These are phyloP conservation scores for Brassica cretica DNA, from an alignment of 345 rosid species.

Conservation along the genomic window DNA sequence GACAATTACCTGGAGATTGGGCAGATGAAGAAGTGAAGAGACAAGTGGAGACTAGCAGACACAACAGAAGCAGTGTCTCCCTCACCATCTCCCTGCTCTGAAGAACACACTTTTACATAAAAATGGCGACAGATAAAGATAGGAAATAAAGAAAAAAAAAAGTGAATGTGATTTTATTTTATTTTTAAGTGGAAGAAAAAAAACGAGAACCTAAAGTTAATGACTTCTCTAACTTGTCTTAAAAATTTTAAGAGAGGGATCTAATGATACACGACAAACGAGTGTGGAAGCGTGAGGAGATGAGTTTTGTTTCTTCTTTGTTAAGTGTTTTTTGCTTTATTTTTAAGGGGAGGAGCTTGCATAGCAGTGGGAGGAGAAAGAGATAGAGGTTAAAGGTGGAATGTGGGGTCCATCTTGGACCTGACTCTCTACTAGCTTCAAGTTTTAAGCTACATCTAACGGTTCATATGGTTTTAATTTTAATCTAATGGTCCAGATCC, in stretches of 20 bases:
- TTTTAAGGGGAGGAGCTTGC: conserved; percentile 2
- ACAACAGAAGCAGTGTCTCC: conserved; percentile 37
- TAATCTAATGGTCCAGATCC: conserved; percentile 31
- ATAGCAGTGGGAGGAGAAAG: conserved; percentile 15
- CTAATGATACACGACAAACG: not conserved
- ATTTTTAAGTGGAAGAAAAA: not conserved
- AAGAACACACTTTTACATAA: conserved; percentile 26
- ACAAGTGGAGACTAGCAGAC: conserved; percentile 41
- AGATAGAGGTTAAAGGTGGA: conserved; percentile 19
- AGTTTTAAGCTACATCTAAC: conserved; percentile 25
- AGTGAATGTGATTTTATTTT: conserved; percentile 20
- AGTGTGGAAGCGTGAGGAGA: conserved; percentile 10
- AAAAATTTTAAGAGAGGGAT: conserved; percentile 9
- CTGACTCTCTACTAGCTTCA: conserved; percentile 24
- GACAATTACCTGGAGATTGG: conserved; percentile 60
- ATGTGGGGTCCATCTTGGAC: conserved; percentile 33
- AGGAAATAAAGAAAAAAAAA: not conserved
- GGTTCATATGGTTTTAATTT: not conserved
- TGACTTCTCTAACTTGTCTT: not conserved
- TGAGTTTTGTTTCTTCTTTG: conserved; percentile 38
- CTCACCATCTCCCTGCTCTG: conserved; percentile 54
- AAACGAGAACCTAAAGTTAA: conserved; percentile 10
- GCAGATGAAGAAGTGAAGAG: conserved; percentile 51
- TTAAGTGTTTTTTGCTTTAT: conserved; percentile 35
- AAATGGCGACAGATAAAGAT: conserved; percentile 14